These are phyloP conservation scores for Stachybotrys echinatus DNA, from an alignment of 2,329 filamentous ascomycete species.

Conservation along the genomic window DNA sequence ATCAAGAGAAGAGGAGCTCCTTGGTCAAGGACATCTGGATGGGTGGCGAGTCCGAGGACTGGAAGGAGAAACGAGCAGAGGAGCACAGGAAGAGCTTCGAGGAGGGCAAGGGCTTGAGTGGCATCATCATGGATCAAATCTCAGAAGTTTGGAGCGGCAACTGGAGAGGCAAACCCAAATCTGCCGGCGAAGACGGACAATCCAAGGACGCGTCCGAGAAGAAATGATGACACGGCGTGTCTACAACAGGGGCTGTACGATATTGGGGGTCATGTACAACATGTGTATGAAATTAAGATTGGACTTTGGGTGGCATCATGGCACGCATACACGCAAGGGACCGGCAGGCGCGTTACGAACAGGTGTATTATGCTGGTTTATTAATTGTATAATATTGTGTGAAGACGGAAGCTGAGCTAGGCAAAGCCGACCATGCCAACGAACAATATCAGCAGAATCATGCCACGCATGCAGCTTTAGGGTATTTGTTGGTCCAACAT, in stretches of 20 bases:
- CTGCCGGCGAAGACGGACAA: slow-evolving; percentile 18
- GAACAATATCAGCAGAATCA: no score
- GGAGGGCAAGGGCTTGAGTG: slow-evolving; percentile 51
- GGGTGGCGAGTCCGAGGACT: slow-evolving; percentile 50
- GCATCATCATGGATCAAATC: slow-evolving; percentile 52
- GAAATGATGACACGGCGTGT: slow-evolving; percentile 14
- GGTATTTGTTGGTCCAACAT: no score
- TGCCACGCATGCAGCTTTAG: no score
- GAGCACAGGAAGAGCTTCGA: slow-evolving; percentile 48
- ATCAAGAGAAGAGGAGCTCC: slow-evolving; percentile 24
- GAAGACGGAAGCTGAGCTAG: no score
- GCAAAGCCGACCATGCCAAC: no score
- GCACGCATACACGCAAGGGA: no score
- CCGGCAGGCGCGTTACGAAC: not conserved
- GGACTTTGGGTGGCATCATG: not conserved
- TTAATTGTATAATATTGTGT: no score
- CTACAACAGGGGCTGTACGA: not conserved
- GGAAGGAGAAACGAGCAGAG: slow-evolving; percentile 46
- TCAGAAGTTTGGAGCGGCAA: slow-evolving; percentile 44
- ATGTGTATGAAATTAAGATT: not conserved
- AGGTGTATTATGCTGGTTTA: not conserved
- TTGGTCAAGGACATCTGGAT: slow-evolving; percentile 49
- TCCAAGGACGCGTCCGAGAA: slow-evolving; percentile 5
- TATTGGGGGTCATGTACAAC: not conserved
- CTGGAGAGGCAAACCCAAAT: slow-evolving; percentile 22